Base-by-base conservation (phyloP, 1,139 yeast species). In the Hemisphaericaspora lyxosophila region DNA sequence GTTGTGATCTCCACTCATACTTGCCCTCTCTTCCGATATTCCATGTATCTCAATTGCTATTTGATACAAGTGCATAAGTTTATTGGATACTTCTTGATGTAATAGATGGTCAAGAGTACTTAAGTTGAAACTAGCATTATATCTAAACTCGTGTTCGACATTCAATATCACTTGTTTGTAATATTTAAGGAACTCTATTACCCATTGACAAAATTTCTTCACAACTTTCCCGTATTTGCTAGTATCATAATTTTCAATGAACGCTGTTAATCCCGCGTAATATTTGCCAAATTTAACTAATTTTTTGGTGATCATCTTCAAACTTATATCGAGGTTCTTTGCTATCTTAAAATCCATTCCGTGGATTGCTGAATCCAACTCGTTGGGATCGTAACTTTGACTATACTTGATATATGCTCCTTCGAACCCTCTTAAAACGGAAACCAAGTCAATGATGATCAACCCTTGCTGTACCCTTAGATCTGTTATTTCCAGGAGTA, bases 301-400 rank as follows among this genome's bases (percentile, higher is more conserved):
- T 40, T 78, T 70, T 50, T 78, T 77, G 14, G 90, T 75, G n/a
- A 87, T 70, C 34, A 83, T 85, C 53, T 84, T 85, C 46, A 88
- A 68, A 26, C 90, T 78, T 1, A 86, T 72, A 52, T 88, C 95
- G 50, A 92, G 64, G 43, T 80, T 80, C 49, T 80, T 82, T 27
- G 85, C 83, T 20, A 87, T 75, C 46, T 79, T 75, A 59, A 74
- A 89, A 42, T 85, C 92, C 1, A 95, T 94, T 0, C 95, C 95
- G 13, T 57, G 58, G 4, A 84, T 62, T 32, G 75, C 54, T 8
- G 60, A 50, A 6, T 54, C 55, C 4, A 55, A 42, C 14, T 62
- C 57, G 0, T 45, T 37, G 0, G 79, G 78, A 50, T 81, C 78
- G 50, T 76, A 86, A 20, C 70, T 67, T 36, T 79, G 85, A 31